Conservation (phyloP, 2,329 filamentous ascomycete genomes). For the Tolypocladium amazonense region DNA sequence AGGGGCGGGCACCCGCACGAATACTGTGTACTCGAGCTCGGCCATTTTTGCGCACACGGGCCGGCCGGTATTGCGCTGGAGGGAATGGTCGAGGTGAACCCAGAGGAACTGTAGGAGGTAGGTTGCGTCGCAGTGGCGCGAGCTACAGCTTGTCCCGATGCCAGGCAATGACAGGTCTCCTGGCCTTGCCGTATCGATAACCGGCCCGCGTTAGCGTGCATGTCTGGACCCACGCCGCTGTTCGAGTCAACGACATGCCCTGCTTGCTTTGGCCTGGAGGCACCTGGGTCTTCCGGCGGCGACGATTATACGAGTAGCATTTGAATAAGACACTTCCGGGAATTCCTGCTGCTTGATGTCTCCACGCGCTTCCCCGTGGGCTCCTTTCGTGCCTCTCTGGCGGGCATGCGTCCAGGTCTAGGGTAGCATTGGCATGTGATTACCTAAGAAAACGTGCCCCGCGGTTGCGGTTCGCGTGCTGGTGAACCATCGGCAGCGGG, state of each 20-base stretch:
- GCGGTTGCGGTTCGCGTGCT: not conserved
- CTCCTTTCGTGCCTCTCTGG: too few relatives aligned
- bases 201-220: conserved; percentile 2
- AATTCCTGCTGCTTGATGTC: too few relatives aligned
- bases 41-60: conserved; percentile 20
- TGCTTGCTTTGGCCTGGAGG: too few relatives aligned
- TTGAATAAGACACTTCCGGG: too few relatives aligned
- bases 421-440: not conserved
- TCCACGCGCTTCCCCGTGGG: too few relatives aligned
- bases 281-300: too few relatives aligned
- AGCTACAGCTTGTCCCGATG: not conserved
- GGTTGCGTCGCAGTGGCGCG: not conserved
- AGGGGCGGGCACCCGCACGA: conserved; percentile 81
- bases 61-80: not conserved
- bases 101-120: not conserved
- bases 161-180: not conserved
- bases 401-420: too few relatives aligned
- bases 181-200: not conserved
- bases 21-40: conserved; percentile 59
- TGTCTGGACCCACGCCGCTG: not conserved
- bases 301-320: too few relatives aligned
- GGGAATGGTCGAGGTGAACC: not conserved
- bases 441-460: not conserved
- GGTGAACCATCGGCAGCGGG: not conserved
- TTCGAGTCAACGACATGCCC: not conserved